phyloP scores from a whole-genome alignment of 2,329 filamentous ascomycete genomes.

The Fusarium sulawesiense region DNA sequence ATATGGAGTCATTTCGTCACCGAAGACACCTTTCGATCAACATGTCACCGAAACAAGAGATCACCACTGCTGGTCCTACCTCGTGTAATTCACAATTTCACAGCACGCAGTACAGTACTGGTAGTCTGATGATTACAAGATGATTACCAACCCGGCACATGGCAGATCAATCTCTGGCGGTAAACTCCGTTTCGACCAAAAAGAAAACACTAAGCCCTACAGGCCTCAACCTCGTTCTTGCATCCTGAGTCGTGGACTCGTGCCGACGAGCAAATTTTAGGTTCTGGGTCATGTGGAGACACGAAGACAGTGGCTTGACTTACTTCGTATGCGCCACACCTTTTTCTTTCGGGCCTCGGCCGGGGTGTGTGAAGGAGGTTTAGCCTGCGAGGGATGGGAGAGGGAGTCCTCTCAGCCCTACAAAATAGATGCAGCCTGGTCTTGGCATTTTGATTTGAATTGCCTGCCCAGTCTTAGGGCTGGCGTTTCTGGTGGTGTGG shows the following conservation, averaged over 20 bases:
- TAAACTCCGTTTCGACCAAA: not conserved
- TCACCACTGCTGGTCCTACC: not conserved
- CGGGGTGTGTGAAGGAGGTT: not conserved
- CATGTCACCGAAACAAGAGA: constrained; percentile 10
- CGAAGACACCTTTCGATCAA: not conserved
- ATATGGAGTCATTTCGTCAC: constrained; percentile 32
- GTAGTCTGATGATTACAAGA: constrained; percentile 20
- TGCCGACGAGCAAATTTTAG: constrained; percentile 8
- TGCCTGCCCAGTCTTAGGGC: constrained; percentile 20
- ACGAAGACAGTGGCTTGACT: not conserved
- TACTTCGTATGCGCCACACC: constrained; percentile 8
- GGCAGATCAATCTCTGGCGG: too few relatives aligned
- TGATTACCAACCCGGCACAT: constrained; percentile 34
- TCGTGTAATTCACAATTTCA: constrained; percentile 2
- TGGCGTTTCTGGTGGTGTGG: constrained; percentile 11
- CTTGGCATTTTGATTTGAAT: constrained; percentile 20
- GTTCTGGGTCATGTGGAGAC: constrained; percentile 16
- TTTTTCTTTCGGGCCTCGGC: not conserved
- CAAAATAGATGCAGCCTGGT: not conserved
- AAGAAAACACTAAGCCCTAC: constrained; percentile 33
- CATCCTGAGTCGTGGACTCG: constrained; percentile 28
- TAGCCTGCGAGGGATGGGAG: too few relatives aligned
- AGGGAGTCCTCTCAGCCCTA: constrained; percentile 30
- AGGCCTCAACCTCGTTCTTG: not conserved
- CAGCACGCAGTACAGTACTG: not conserved